These are phyloP conservation scores for Talaromyces sp. DNA, from an alignment of 2,329 filamentous ascomycete species.

Conservation along the genomic window DNA sequence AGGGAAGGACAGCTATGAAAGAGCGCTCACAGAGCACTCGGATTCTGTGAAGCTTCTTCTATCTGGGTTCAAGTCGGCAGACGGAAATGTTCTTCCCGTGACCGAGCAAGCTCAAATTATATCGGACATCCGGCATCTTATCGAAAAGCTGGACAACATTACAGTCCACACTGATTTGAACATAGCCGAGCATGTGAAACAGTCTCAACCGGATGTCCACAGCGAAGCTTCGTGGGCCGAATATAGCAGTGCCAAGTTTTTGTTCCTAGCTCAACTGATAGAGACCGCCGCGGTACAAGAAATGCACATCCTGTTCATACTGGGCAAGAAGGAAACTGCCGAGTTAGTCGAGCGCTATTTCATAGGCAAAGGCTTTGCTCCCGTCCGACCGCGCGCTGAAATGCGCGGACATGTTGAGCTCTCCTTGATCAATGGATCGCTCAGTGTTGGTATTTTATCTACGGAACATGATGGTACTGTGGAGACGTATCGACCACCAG, in stretches of 20 bases:
- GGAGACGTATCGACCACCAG: constrained; percentile 36
- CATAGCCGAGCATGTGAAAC: constrained; percentile 39
- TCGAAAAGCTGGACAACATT: constrained; percentile 43
- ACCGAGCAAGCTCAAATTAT: constrained; percentile 29
- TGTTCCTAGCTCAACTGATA: constrained; percentile 45
- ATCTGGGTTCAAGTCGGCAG: constrained; percentile 22
- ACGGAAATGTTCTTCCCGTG: constrained; percentile 19
- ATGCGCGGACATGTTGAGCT: constrained; percentile 36
- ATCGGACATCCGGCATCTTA: constrained; percentile 36
- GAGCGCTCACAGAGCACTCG: constrained; percentile 31
- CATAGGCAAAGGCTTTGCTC: constrained; percentile 40
- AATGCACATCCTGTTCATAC: constrained; percentile 42
- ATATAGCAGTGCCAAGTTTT: constrained; percentile 49
- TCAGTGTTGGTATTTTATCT: constrained; percentile 40
- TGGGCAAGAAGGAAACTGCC: constrained; percentile 36
- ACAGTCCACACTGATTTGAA: constrained; percentile 48
- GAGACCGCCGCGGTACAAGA: constrained; percentile 36
- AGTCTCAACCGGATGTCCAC: constrained; percentile 33
- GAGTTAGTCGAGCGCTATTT: constrained; percentile 45
- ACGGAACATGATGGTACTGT: constrained; percentile 31
- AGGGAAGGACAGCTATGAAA: constrained; percentile 45
- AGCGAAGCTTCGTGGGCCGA: constrained; percentile 48
- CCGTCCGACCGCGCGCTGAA: constrained; percentile 33
- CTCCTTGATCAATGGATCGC: constrained; percentile 35
- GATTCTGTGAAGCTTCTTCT: constrained; percentile 35